Base-by-base conservation (phyloP, 2,329 filamentous ascomycete species). In the Xylariales sp. region DNA sequence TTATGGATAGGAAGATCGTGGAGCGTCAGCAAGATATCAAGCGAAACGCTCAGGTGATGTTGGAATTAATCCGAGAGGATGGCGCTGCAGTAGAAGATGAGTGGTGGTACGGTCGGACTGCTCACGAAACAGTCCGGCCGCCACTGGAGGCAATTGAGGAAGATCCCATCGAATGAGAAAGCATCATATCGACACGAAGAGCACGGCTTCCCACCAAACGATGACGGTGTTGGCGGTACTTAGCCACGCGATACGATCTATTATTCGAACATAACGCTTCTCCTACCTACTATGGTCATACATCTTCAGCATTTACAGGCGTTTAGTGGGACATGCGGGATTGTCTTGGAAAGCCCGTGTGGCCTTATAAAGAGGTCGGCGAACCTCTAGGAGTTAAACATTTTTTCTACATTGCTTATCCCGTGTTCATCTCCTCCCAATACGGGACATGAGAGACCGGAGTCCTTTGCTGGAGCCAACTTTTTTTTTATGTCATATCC, bases 21-120 rank as follows among this genome's bases (percentile, higher is more conserved):
- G 64, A 71, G 41, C 65, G 73, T 16, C 62, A 76, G 0, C 64
- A 74, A 41, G 75, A 82, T 43, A 83, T 83, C 47, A 79, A 78
- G 52, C 70, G 78, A 28, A 82, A 82, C 40, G 74, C 72, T 11
- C 70, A 78, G 45, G 72, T 83, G 17, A 70, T 83, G 60, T 59
- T 81, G 38, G 76, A 82, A 42, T 62, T 83, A n/a, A 82, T 83
- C 45, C 69, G 72, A 33, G 78, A 82, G 42, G 74, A 81, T 38
- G 76, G 74, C 14, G 59, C 72, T 15, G 70, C 71, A 15, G 72
- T 77, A 39, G 70, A 79, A 53, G 78, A 83, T 44, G 72, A 81
- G 46, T 83, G 78, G 76, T 71, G 72, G 63, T 80, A 80, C 48
- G 75, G 76, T 31, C 67, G 67, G 36, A 62, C 59, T 23, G 66